Evolutionary conservation across 164 flowering plant genomes (phyloP).

Genomic region (Aristolochia californica): DNA sequence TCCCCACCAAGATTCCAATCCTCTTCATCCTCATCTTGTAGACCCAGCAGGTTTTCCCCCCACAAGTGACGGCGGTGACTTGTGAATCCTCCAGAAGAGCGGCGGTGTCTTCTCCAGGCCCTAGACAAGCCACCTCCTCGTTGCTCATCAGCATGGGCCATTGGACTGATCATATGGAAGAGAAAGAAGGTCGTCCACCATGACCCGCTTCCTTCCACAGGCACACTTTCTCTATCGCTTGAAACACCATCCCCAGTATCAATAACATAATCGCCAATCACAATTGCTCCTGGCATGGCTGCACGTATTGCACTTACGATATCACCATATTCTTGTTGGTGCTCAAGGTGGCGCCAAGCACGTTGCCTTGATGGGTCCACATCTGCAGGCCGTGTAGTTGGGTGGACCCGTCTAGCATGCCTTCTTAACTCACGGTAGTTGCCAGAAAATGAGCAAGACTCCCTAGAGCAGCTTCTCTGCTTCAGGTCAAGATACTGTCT

Average conservation of each 20-base stretch:
- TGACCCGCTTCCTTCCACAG: constrained; percentile 29
- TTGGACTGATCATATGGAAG: constrained; percentile 69
- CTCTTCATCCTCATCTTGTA: constrained; percentile 49
- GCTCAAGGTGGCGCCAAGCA: constrained; percentile 74
- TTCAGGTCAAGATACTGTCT: constrained; percentile 48
- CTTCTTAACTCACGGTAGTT: constrained; percentile 50
- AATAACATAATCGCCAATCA: constrained; percentile 47
- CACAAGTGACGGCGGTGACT: constrained; percentile 48
- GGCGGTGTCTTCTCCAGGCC: constrained; percentile 53
- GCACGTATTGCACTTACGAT: constrained; percentile 79
- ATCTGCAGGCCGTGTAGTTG: constrained; percentile 50
- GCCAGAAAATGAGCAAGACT: constrained; percentile 51
- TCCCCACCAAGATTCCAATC: constrained; percentile 29
- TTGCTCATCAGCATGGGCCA: constrained; percentile 28
- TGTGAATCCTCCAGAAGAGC: constrained; percentile 30
- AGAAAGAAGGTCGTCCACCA: constrained; percentile 57
- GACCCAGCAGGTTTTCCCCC: constrained; percentile 80
- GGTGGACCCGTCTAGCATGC: constrained; percentile 65
- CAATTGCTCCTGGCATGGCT: constrained; percentile 79
- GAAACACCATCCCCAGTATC: constrained; percentile 34
- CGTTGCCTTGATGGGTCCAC: constrained; percentile 59
- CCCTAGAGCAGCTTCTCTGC: constrained; percentile 47
- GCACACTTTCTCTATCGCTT: constrained; percentile 29
- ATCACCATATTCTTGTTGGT: constrained; percentile 72
- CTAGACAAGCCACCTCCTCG: constrained; percentile 39